A percentile compares a stretch with the other conserved stretches of the same genome.
Evolutionary conservation across 2,329 filamentous ascomycete species (phyloP).

Genomic region (Colletotrichum salicis): DNA sequence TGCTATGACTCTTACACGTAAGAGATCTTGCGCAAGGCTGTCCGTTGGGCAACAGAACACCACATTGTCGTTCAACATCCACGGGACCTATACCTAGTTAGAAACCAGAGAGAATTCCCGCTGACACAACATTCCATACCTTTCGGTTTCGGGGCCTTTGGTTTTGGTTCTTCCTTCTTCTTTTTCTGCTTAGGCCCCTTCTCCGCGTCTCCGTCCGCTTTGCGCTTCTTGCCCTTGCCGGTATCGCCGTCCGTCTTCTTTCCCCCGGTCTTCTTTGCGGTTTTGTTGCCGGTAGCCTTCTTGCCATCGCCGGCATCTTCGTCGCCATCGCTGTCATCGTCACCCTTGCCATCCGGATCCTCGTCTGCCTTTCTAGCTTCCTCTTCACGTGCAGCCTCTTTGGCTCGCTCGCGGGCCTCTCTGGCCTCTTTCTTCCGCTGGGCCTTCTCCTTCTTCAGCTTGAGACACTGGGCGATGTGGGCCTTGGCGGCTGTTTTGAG

Average conservation of each 20-base stretch:
- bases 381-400: conserved; percentile 68
- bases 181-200: conserved; percentile 91
- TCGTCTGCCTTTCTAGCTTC: conserved; percentile 64
- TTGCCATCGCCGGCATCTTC: conserved; percentile 56
- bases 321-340: conserved; percentile 58
- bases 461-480: conserved; percentile 86
- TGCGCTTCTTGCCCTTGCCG: conserved; percentile 78
- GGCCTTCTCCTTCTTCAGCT: conserved; percentile 84
- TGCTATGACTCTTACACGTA: conserved; percentile 94
- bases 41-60: conserved; percentile 85
- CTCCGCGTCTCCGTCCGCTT: conserved; percentile 79
- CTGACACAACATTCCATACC: conserved; percentile 53
- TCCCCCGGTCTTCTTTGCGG: conserved; percentile 71
- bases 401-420: conserved; percentile 75
- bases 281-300: conserved; percentile 53
- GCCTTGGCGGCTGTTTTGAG: conserved; percentile 78
- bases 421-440: conserved; percentile 80
- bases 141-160: conserved; percentile 86
- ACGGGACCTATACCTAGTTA: conserved; percentile 71
- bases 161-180: conserved; percentile 92
- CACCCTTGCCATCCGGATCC: conserved; percentile 60
- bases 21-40: conserved; percentile 87
- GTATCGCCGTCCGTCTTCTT: conserved; percentile 72
- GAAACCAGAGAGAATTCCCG: neutral
- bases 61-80: conserved; percentile 93